Evolutionary conservation across 1,284 basidiomycete species (phyloP).

Genomic region (Apiotrichum siamense): DNA sequence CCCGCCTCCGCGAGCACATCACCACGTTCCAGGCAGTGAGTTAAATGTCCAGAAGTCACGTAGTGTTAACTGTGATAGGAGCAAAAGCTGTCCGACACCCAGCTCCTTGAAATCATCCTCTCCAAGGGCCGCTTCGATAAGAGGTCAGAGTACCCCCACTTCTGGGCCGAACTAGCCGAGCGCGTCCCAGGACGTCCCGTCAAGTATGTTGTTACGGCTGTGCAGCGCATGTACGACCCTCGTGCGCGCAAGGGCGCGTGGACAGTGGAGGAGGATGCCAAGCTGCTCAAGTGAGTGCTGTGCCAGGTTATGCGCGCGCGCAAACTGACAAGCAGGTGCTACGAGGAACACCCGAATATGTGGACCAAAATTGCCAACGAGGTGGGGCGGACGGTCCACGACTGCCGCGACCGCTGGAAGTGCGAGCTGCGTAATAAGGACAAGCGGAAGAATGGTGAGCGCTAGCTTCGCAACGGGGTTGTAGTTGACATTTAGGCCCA

Average conservation of each 20-base stretch:
- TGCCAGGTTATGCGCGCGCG: too few relatives aligned
- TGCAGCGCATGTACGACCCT: conserved; percentile 36
- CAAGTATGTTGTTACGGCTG: conserved; percentile 31
- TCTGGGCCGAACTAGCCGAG: conserved; percentile 36
- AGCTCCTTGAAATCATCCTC: conserved; percentile 31
- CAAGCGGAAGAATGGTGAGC: conserved; percentile 16
- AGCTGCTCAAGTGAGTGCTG: conserved; percentile 25
- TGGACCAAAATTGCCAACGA: conserved; percentile 34
- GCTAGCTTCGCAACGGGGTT: too few relatives aligned
- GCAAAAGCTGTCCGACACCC: conserved; percentile 12
- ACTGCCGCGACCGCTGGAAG: conserved; percentile 37
- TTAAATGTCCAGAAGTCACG: neutral
- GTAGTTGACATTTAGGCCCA: neutral
- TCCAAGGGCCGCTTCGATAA: conserved; percentile 19
- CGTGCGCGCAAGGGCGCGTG: conserved; percentile 36
- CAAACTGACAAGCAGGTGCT: conserved; percentile 24
- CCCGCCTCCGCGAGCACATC: conserved; percentile 22
- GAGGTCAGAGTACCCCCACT: conserved; percentile 23
- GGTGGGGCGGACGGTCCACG: conserved; percentile 32
- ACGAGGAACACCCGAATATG: conserved; percentile 22
- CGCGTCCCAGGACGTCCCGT: conserved; percentile 35
- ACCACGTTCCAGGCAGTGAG: conserved; percentile 16
- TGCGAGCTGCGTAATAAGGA: conserved; percentile 22
- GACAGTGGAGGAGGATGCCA: conserved; percentile 34
- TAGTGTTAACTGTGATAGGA: neutral